Base-by-base conservation (phyloP, 306 rosid species). In the Macrotyloma uniflorum region DNA sequence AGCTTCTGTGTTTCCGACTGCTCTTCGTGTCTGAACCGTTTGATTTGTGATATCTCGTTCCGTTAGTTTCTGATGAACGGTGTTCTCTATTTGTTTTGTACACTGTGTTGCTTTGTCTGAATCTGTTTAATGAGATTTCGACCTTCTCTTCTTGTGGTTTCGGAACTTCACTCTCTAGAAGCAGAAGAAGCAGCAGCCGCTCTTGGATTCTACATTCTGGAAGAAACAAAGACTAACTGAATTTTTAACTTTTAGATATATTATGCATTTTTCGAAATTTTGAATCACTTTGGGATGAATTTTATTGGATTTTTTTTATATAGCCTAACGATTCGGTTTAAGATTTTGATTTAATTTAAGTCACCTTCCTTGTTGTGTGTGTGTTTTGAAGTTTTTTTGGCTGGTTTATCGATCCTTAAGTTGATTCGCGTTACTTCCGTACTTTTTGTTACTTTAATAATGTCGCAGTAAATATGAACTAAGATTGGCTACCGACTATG, bases 1-100 rank as follows among this genome's bases (percentile, higher is more conserved):
- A 36, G 38, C 75, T 78, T 79, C 67, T 19, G 36, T 28, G 43
- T 40, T 77, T 74, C 75, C 68, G 87, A 88, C 88, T 82, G 16
- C 75, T 59, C 35, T 65, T 23, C 6, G 7, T 13, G 28, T 64
- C n/a, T 65, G 30, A 32, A 57, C 42, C 23, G 19, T 77, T 70
- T 16, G 72, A 67, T 32, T 79, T 49, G 0, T 40, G 55, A 26
- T 67, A 15, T 32, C 79, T 55, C 30, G 14, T 35, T 71, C 67
- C 13, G 13, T 43, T 40, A 16, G 14, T 49, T 8, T 51, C 45
- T 46, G 24, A 19, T 69, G 13, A 54, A 47, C 43, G 14, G 58
- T 70, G 79, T 22, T 54, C 35, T 8, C 16, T 75, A 38, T 36
- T 19, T 14, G 23, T 59, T 74, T 1, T 46, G 11, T 75, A 18